These are phyloP conservation scores for Boletus albobrunnescens DNA, from an alignment of 1,284 basidiomycete species.

Conservation along the genomic window DNA sequence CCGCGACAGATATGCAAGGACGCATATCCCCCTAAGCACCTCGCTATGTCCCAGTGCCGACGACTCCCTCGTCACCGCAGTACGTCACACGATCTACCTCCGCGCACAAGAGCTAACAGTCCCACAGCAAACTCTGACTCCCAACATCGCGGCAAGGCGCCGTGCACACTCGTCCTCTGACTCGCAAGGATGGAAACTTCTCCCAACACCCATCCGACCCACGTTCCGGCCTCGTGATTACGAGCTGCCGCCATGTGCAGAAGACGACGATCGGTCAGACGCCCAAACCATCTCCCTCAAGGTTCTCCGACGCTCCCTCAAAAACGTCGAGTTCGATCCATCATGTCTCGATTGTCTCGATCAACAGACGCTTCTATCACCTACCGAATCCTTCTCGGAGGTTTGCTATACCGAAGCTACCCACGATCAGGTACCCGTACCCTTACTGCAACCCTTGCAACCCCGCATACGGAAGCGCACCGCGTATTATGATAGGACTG, in stretches of 20 bases:
- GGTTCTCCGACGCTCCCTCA: constrained; percentile 33
- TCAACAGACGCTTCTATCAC: constrained; percentile 34
- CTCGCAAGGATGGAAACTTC: constrained; percentile 31
- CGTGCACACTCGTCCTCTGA: constrained; percentile 33
- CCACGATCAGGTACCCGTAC: constrained; percentile 28
- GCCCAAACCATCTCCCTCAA: constrained; percentile 28
- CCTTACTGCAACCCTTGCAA: constrained; percentile 29
- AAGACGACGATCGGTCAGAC: constrained; percentile 29
- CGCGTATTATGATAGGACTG: constrained; percentile 30
- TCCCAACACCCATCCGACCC: constrained; percentile 33
- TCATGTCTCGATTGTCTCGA: constrained; percentile 34
- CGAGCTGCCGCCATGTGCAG: constrained; percentile 27
- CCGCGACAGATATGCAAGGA: constrained; percentile 32
- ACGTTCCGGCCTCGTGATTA: constrained; percentile 33
- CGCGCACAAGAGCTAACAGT: neutral
- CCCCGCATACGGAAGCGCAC: constrained; percentile 32
- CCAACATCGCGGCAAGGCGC: constrained; percentile 19
- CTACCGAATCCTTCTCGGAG: constrained; percentile 34
- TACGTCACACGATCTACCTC: constrained; percentile 7
- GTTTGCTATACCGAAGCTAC: constrained; percentile 33
- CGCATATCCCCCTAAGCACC: constrained; percentile 27
- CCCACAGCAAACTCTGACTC: constrained; percentile 15
- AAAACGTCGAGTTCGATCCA: constrained; percentile 33
- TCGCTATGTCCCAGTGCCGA: constrained; percentile 30
- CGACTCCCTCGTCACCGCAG: constrained; percentile 22